Conservation (phyloP, 129 eudicot genomes). For the Saposhnikovia divaricata region DNA sequence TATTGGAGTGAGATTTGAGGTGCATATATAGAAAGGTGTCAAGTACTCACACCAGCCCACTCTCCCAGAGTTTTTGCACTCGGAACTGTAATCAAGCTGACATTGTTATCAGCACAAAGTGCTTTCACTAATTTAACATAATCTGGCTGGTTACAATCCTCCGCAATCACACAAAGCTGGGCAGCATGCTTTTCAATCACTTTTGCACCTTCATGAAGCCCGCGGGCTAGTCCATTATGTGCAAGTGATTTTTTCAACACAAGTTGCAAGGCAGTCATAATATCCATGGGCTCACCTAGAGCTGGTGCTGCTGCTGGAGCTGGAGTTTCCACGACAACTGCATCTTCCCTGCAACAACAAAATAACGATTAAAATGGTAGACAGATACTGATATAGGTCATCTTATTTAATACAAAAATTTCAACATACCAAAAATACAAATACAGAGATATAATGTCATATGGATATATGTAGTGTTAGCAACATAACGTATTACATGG, state of each 20-base stretch:
- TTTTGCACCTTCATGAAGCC: constrained; percentile 79
- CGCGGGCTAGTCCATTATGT: constrained; percentile 66
- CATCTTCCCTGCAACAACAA: constrained; percentile 47
- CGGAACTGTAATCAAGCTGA: constrained; percentile 54
- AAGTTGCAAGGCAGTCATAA: constrained; percentile 67
- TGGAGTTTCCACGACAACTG: constrained; percentile 42
- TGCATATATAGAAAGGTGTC: background rate
- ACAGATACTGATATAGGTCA: background rate
- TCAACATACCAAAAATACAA: background rate
- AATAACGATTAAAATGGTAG: background rate
- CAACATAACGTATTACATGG: background rate
- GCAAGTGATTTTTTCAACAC: constrained; percentile 71
- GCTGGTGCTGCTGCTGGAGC: constrained; percentile 45
- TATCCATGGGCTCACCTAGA: constrained; percentile 76
- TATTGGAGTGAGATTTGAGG: background rate
- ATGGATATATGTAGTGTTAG: background rate
- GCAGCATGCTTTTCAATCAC: constrained; percentile 78
- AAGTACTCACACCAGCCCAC: constrained; percentile 71
- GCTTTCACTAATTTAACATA: constrained; percentile 65
- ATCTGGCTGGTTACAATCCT: constrained; percentile 78
- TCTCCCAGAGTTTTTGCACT: constrained; percentile 79
- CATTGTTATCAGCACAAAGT: constrained; percentile 74
- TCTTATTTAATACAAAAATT: background rate
- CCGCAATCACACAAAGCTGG: constrained; percentile 69
- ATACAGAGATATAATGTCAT: background rate